Evolutionary conservation across 495 filamentous ascomycete genomes (phyloP), one percentile per base, ranked within the genome.

Genomic region (Podospora tetraspora): DNA sequence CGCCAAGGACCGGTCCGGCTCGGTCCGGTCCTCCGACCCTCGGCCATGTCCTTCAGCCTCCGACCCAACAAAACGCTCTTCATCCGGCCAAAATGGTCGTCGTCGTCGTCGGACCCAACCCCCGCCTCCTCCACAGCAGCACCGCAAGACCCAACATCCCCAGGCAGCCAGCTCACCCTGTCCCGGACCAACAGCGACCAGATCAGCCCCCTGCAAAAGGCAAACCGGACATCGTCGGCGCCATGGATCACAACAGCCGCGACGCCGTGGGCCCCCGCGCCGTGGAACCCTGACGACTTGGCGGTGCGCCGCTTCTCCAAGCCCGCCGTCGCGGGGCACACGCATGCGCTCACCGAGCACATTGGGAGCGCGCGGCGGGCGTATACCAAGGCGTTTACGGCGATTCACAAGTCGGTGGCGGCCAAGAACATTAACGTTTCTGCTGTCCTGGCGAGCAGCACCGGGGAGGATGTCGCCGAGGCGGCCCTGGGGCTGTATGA

Each of bases 271-370:
- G 21, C 34, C 0, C 62, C 62, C 16, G 29, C 62, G 23, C 62
- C 29, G 37, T 64, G 63, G 63, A 57, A 64, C 24, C 63, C 63
- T 19, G 56, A 64, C 43, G 63, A 69, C 43, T 25, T 27, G 59
- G 68, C 63, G 27, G 68, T 69, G 24, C 27, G 68, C 8, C 59
- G 68, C 25, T 69, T 69, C 63, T 66, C 68, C 21, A 62, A 64
- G 4, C 68, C 68, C 11, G 60, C 68, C 2, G 3, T 62, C 43
- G 32, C 56, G 21, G 23, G 27, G 57, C 60, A 66, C 25, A 22
- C 29, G 43, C 32, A 69, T 16, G 37, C 25, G 6, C 63, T 69
- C 25, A 30, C 59, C 16, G 24, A 34, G 29, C 68, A 66, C 37
- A 62, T 69, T 27, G 52, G 57, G 19, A 32, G 32, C 59, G 68